phyloP scores from a whole-genome alignment of 805 yeast species.

The Cyberlindnera mississippiensis region DNA sequence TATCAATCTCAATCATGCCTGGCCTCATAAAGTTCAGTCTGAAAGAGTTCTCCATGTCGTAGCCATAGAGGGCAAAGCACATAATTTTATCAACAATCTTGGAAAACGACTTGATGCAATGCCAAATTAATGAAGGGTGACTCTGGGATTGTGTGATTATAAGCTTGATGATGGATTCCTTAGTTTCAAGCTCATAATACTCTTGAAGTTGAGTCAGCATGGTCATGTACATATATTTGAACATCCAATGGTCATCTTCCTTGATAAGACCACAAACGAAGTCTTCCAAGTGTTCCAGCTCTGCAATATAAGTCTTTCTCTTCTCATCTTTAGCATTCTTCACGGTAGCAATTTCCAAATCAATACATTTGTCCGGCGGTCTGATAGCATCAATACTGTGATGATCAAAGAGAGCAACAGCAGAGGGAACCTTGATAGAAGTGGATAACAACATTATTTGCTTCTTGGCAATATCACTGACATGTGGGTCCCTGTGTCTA shows the following conservation, averaged over 20 bases:
- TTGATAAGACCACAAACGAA: conserved; percentile 27
- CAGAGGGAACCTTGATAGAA: conserved; percentile 45
- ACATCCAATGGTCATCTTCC: conserved; percentile 52
- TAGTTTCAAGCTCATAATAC: conserved; percentile 45
- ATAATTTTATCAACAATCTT: conserved; percentile 46
- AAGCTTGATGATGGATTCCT: conserved; percentile 37
- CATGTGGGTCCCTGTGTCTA: conserved; percentile 49
- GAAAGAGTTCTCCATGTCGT: conserved; percentile 43
- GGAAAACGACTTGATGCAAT: conserved; percentile 57
- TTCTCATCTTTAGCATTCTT: conserved; percentile 60
- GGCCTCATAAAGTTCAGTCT: conserved; percentile 33
- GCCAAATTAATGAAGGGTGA: conserved; percentile 60
- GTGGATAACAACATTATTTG: conserved; percentile 41
- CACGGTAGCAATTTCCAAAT: conserved; percentile 55
- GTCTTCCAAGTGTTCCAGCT: conserved; percentile 41
- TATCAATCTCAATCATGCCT: conserved; percentile 40
- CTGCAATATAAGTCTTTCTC: conserved; percentile 38
- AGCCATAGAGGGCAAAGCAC: conserved; percentile 41
- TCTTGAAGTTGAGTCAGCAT: conserved; percentile 50
- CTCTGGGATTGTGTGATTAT: conserved; percentile 46
- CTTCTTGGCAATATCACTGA: conserved; percentile 50
- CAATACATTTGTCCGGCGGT: conserved; percentile 60
- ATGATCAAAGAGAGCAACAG: conserved; percentile 49
- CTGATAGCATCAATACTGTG: conserved; percentile 39
- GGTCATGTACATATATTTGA: conserved; percentile 43